Conservation (phyloP, 2,329 filamentous ascomycete species). For the Hysterium pulicare region DNA sequence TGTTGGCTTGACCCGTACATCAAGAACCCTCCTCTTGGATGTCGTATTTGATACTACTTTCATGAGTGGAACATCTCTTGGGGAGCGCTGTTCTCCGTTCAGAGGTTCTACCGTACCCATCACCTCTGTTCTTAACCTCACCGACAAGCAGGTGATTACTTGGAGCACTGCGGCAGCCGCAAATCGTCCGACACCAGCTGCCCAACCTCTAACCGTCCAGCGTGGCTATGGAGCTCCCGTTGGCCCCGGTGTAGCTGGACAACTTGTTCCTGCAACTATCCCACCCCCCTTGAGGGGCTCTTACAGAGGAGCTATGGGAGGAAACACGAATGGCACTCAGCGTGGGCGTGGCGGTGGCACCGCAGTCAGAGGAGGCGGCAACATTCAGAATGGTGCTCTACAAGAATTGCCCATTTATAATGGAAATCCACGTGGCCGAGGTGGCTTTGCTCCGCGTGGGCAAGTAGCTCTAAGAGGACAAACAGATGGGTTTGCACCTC, state of each 20-base stretch:
- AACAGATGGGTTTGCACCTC: slow-evolving; percentile 20
- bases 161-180: slow-evolving; percentile 58
- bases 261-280: slow-evolving; percentile 55
- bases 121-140: slow-evolving; percentile 85
- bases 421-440: slow-evolving; percentile 37
- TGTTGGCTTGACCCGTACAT: slow-evolving; percentile 87
- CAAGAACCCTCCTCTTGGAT: slow-evolving; percentile 78
- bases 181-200: slow-evolving; percentile 48
- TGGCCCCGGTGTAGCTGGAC: slow-evolving; percentile 57
- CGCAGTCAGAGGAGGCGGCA: slow-evolving; percentile 20
- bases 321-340: slow-evolving; percentile 40
- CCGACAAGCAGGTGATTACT: slow-evolving; percentile 73
- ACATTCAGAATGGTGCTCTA: slow-evolving; percentile 23
- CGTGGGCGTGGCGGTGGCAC: slow-evolving; percentile 40
- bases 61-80: slow-evolving; percentile 93
- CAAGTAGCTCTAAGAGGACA: slow-evolving; percentile 10
- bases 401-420: slow-evolving; percentile 40
- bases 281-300: slow-evolving; percentile 58
- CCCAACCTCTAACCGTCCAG: slow-evolving; percentile 51
- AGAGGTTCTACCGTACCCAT: slow-evolving; percentile 86
- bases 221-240: slow-evolving; percentile 55
- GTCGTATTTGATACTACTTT: slow-evolving; percentile 92
- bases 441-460: slow-evolving; percentile 35
- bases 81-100: slow-evolving; percentile 88
- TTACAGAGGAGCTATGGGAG: slow-evolving; percentile 56